A percentile compares a stretch with the other conserved stretches of the same genome.
Conservation (phyloP, 495 filamentous ascomycete genomes). For the Neurospora hispaniola region DNA sequence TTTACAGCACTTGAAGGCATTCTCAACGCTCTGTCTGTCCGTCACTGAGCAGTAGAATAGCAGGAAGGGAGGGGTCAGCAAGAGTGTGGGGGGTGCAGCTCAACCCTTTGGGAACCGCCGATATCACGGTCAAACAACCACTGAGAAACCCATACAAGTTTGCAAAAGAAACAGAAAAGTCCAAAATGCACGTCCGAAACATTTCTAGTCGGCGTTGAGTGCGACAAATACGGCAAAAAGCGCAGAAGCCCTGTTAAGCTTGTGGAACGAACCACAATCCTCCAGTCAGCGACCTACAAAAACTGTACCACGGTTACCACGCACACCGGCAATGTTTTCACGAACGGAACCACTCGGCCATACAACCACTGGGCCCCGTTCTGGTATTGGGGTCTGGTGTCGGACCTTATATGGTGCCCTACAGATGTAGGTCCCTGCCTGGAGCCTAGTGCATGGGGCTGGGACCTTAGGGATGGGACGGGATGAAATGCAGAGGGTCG, state of each 20-base stretch:
- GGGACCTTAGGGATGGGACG: not conserved
- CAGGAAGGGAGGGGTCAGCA: not conserved
- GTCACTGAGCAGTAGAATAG: not conserved
- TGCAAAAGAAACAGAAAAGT: not conserved
- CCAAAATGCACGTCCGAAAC: not conserved
- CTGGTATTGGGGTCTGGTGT: not conserved
- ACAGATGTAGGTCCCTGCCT: not conserved
- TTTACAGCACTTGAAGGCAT: not conserved
- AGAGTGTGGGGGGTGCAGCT: not conserved
- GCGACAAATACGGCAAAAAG: not conserved
- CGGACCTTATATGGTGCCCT: not conserved
- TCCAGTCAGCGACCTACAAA: not conserved
- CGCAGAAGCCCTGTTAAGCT: not conserved
- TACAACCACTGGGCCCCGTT: not conserved
- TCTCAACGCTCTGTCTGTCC: not conserved
- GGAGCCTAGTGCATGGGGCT: not conserved
- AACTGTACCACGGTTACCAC: not conserved
- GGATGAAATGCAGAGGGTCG: not conserved
- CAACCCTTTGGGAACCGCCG: not conserved
- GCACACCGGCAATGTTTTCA: not conserved
- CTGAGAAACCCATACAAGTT: not conserved
- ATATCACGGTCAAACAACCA: not conserved
- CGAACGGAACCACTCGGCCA: not conserved
- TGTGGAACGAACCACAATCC: not conserved
- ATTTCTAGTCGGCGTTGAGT: not conserved